Evolutionary conservation across 306 rosid species (phyloP).

Genomic region (Biancaea sappan): DNA sequence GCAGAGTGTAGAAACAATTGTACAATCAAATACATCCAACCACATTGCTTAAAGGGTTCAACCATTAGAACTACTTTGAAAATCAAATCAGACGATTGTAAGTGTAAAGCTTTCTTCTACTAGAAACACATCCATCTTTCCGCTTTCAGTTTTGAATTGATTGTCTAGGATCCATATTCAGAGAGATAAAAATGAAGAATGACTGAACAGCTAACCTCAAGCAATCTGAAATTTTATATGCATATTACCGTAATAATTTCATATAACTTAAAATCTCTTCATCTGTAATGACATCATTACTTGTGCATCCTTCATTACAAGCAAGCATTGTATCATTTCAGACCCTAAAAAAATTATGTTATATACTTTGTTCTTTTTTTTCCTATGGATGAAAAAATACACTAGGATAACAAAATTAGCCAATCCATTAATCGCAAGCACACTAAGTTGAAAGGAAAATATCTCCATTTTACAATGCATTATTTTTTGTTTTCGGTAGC

Average conservation of each 20-base stretch:
- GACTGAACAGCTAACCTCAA: slow-evolving; percentile 5
- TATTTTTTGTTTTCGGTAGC: neutral
- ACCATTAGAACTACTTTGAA: neutral
- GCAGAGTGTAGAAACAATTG: neutral
- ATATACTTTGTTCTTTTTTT: neutral
- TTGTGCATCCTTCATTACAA: neutral
- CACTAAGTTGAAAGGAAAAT: neutral
- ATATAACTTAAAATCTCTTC: neutral
- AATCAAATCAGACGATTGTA: neutral
- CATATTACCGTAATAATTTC: neutral
- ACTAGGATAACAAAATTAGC: neutral
- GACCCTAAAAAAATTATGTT: neutral
- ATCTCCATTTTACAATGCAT: neutral
- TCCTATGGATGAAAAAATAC: neutral
- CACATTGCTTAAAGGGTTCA: neutral
- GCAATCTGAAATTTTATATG: neutral
- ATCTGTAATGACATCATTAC: neutral
- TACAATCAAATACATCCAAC: neutral
- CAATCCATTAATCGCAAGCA: neutral
- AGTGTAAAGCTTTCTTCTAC: neutral
- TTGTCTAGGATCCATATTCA: slow-evolving; percentile 1
- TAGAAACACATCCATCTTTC: neutral
- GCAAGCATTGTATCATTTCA: neutral
- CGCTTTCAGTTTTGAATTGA: neutral
- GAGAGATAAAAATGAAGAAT: neutral